These are phyloP conservation scores for Nicotiana benthamiana DNA, from an alignment of 257 asterid species.

Conservation along the genomic window DNA sequence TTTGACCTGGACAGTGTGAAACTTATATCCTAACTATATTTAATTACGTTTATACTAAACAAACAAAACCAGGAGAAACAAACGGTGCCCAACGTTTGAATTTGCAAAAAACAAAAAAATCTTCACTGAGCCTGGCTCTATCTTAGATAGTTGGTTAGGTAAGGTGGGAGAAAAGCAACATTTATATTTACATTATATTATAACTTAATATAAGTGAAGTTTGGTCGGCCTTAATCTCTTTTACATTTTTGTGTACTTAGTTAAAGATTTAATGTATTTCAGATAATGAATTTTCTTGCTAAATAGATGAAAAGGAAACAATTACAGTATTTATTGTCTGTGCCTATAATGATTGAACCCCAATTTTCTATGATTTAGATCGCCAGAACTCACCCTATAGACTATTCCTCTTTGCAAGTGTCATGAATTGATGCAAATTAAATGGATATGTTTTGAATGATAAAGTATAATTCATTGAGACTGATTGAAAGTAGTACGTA, in stretches of 20 bases:
- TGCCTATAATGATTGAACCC: neutral
- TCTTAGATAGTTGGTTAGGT: neutral
- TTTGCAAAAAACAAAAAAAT: neutral
- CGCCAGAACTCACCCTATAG: too few species aligned
- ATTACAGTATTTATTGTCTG: neutral
- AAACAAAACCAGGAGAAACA: neutral
- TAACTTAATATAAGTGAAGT: neutral
- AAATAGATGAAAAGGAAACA: neutral
- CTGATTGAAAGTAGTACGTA: neutral
- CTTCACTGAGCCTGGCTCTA: neutral
- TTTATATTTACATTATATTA: neutral
- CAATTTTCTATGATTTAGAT: neutral
- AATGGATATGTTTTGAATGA: too few species aligned
- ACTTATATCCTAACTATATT: neutral
- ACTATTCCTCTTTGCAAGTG: too few species aligned
- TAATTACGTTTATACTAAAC: neutral
- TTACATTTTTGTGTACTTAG: neutral
- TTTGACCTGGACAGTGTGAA: neutral
- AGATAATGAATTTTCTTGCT: neutral
- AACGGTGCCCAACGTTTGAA: neutral
- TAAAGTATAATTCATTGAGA: neutral
- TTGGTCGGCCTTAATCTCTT: neutral
- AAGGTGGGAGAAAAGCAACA: conserved; percentile 7
- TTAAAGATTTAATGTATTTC: neutral
- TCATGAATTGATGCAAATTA: too few species aligned